phyloP scores from a whole-genome alignment of 768 basidiomycete genomes.

The Mycena epipterygia region DNA sequence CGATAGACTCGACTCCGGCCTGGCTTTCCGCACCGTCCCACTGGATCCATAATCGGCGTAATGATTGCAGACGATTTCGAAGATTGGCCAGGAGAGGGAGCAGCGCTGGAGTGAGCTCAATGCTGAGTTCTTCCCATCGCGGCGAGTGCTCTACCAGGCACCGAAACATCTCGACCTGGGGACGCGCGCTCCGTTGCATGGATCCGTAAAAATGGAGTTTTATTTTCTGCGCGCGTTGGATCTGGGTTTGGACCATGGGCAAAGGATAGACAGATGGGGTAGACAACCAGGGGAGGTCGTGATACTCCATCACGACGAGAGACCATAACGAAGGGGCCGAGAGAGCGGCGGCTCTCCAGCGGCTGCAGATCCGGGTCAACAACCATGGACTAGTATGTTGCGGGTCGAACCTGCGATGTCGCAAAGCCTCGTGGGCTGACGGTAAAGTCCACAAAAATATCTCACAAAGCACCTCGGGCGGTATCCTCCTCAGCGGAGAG shows the following conservation, averaged over 20 bases:
- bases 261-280: neutral
- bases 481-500: neutral
- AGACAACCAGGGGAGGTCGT: neutral
- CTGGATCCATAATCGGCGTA: neutral
- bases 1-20: neutral
- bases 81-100: neutral
- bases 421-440: neutral
- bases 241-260: neutral
- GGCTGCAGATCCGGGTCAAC: neutral
- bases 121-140: slow-evolving; percentile 10
- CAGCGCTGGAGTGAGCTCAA: neutral
- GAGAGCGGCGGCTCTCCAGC: neutral
- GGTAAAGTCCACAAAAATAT: neutral
- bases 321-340: neutral
- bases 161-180: neutral
- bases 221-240: slow-evolving; percentile 1
- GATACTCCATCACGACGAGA: neutral
- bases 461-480: neutral
- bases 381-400: neutral
- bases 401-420: neutral
- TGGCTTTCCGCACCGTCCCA: neutral
- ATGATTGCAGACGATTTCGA: neutral
- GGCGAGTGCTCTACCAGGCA: neutral
- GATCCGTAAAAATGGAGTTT: slow-evolving; percentile 3
- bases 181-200: neutral